phyloP scores from a whole-genome alignment of 2,329 filamentous ascomycete genomes.

The Mariannaea sp. region DNA sequence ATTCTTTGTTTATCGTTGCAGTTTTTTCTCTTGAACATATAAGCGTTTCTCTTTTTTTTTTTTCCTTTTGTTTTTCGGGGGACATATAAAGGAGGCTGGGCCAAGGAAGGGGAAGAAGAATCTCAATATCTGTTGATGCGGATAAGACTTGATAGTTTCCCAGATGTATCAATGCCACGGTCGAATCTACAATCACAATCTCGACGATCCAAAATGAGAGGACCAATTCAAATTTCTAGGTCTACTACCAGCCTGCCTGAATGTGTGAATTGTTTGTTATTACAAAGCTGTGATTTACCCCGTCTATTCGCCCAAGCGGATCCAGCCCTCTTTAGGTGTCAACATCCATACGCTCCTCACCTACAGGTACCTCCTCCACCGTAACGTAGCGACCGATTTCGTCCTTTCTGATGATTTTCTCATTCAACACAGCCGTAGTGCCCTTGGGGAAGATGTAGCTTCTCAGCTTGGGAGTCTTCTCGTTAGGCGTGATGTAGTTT shows the following conservation, averaged over 20 bases:
- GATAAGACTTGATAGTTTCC: not conserved
- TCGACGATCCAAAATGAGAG: constrained; percentile 4
- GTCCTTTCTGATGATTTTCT: constrained; percentile 93
- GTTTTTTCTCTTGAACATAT: constrained; percentile 21
- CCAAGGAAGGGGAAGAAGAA: constrained; percentile 6
- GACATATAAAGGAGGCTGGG: constrained; percentile 5
- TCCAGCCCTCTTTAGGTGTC: constrained; percentile 52
- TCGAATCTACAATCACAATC: constrained; percentile 14
- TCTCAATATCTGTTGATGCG: not conserved
- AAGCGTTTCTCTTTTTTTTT: too few relatives aligned
- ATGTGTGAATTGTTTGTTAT: constrained; percentile 32
- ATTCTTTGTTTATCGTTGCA: constrained; percentile 28
- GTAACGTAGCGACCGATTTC: constrained; percentile 94
- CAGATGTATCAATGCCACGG: constrained; percentile 2
- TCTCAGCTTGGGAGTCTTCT: constrained; percentile 86
- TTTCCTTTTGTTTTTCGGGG: too few relatives aligned
- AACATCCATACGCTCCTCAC: constrained; percentile 72
- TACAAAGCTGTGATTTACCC: constrained; percentile 32
- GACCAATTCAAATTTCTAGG: constrained; percentile 24
- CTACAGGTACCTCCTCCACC: constrained; percentile 80
- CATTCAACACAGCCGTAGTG: constrained; percentile 93
- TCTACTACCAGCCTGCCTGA: constrained; percentile 26
- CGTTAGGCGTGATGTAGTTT: constrained; percentile 92
- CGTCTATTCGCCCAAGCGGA: constrained; percentile 20
- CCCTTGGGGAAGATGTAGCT: constrained; percentile 90